phyloP scores from a whole-genome alignment of 306 rosid genomes.

The Rosa rugosa region DNA sequence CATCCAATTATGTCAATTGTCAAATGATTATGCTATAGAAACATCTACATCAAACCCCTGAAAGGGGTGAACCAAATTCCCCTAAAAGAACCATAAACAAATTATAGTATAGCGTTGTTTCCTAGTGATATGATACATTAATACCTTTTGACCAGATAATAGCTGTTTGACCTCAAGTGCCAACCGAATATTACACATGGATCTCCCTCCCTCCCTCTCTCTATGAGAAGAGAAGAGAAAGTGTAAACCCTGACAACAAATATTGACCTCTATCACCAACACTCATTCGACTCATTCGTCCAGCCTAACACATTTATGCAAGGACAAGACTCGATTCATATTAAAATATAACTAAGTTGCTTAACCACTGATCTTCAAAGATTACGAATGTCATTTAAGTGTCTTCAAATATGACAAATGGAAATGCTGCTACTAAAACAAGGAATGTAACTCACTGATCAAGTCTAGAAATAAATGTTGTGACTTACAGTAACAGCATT shows the following conservation, averaged over 20 bases:
- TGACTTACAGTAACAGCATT: constrained; percentile 59
- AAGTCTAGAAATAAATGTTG: constrained; percentile 4
- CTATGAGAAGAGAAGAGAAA: not conserved
- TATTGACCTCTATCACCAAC: not conserved
- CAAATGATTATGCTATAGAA: too few relatives aligned
- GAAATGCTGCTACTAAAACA: not conserved
- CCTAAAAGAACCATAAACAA: not conserved
- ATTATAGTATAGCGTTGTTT: not conserved
- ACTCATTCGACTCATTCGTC: not conserved
- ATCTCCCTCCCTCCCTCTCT: not conserved
- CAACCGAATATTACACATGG: not conserved
- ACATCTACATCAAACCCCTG: too few relatives aligned
- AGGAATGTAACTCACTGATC: not conserved
- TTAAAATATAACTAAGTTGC: not conserved
- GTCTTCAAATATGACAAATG: not conserved
- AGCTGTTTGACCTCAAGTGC: not conserved
- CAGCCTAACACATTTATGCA: not conserved
- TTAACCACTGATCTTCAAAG: not conserved
- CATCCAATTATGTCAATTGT: too few relatives aligned
- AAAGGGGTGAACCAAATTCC: not conserved
- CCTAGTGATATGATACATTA: not conserved
- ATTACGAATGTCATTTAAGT: not conserved
- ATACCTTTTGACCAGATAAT: not conserved
- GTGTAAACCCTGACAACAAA: not conserved
- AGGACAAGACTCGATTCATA: not conserved